A percentile compares a stretch with the other conserved stretches of the same genome.
These are phyloP conservation scores for Sclerotinia sclerotiorum DNA, from an alignment of 2,329 filamentous ascomycete genomes.

Conservation along the genomic window DNA sequence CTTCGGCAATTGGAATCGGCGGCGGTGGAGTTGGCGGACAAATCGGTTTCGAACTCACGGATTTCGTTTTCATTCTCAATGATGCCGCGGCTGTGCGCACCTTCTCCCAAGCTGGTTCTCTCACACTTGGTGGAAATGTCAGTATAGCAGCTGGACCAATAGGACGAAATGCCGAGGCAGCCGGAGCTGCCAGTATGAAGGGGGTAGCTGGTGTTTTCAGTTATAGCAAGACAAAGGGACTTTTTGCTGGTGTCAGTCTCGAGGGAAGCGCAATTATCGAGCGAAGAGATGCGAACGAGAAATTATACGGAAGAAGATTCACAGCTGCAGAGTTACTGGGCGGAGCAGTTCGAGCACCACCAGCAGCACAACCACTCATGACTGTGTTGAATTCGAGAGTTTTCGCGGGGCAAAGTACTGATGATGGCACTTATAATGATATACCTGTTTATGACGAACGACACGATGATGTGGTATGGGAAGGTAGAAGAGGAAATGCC, in stretches of 20 bases:
- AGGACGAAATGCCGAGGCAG: constrained; percentile 92
- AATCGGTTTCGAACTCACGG: constrained; percentile 83
- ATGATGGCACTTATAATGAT: constrained; percentile 87
- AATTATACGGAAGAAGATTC: constrained; percentile 82
- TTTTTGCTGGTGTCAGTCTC: constrained; percentile 93
- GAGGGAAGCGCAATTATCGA: constrained; percentile 94
- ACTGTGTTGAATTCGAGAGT: constrained; percentile 78
- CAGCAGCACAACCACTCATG: constrained; percentile 81
- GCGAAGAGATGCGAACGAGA: constrained; percentile 93
- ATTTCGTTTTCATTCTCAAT: constrained; percentile 98
- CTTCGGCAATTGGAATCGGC: constrained; percentile 75
- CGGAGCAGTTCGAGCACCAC: constrained; percentile 74
- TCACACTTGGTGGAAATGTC: constrained; percentile 94
- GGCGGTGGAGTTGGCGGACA: constrained; percentile 83
- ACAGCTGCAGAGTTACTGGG: constrained; percentile 80
- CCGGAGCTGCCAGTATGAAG: constrained; percentile 86
- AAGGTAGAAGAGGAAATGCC: constrained; percentile 68
- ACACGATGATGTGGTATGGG: constrained; percentile 83
- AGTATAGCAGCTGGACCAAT: constrained; percentile 92
- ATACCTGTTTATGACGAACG: constrained; percentile 82
- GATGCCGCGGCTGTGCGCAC: constrained; percentile 85
- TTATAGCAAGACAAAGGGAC: constrained; percentile 96
- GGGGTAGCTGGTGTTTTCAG: constrained; percentile 91
- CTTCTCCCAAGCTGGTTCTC: constrained; percentile 86
- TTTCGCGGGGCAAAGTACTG: constrained; percentile 66